Conservation (phyloP, 2,329 filamentous ascomycete species). For the Microcera coccophila region DNA sequence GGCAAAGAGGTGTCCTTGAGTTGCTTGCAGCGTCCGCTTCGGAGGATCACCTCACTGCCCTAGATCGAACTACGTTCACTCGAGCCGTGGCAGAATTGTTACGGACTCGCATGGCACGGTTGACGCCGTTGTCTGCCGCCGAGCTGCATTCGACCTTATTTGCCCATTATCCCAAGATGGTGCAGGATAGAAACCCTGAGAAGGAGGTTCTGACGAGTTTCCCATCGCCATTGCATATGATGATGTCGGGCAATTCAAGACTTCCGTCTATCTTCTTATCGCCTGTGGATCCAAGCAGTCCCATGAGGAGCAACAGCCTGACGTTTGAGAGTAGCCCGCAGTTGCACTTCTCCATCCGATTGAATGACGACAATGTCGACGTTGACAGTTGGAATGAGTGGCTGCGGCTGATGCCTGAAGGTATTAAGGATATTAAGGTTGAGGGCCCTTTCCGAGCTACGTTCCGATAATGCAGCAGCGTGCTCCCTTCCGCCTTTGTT, state of each 20-base stretch:
- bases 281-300: conserved; percentile 43
- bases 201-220: conserved; percentile 46
- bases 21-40: conserved; percentile 53
- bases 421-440: conserved; percentile 52
- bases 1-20: conserved; percentile 53
- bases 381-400: conserved; percentile 55
- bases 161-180: conserved; percentile 48
- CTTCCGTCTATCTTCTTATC: conserved; percentile 55
- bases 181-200: conserved; percentile 48
- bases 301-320: conserved; percentile 34
- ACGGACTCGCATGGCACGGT: conserved; percentile 43
- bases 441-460: conserved; percentile 45
- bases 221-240: conserved; percentile 53
- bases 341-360: conserved; percentile 47
- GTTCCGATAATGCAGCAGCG: conserved; percentile 16
- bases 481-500: not conserved
- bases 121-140: conserved; percentile 46
- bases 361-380: conserved; percentile 50
- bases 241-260: conserved; percentile 50
- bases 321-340: conserved; percentile 45
- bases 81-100: conserved; percentile 48
- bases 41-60: conserved; percentile 45
- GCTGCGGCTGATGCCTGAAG: conserved; percentile 55
- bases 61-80: conserved; percentile 53
- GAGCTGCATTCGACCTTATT: conserved; percentile 54